A percentile compares a stretch with the other conserved stretches of the same genome.
phyloP scores from a whole-genome alignment of 192 early-diverging fungal genomes.

The Fimicolochytrium jonesii region DNA sequence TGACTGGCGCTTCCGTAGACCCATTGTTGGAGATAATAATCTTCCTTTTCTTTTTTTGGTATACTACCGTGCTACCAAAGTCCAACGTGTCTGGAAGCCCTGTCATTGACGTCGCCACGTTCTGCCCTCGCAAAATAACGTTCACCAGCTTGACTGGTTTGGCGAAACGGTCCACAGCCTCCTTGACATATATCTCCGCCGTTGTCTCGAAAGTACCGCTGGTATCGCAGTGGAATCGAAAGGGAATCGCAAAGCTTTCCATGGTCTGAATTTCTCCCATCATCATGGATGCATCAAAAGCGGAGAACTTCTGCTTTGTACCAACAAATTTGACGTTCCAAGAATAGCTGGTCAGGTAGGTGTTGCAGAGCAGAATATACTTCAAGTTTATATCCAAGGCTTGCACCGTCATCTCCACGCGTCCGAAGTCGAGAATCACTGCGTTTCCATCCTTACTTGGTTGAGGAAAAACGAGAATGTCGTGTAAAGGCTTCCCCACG shows the following conservation, averaged over 20 bases:
- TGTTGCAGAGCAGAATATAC: slow-evolving; percentile 48
- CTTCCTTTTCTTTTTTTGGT: slow-evolving; percentile 28
- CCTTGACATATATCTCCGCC: slow-evolving; percentile 45
- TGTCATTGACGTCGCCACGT: slow-evolving; percentile 42
- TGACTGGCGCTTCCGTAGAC: slow-evolving; percentile 42
- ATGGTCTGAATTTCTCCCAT: slow-evolving; percentile 44
- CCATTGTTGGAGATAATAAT: slow-evolving; percentile 51
- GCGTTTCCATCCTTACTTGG: slow-evolving; percentile 31
- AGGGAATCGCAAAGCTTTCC: slow-evolving; percentile 46
- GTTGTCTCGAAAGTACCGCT: slow-evolving; percentile 47
- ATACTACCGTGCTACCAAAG: slow-evolving; percentile 52
- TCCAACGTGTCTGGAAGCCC: slow-evolving; percentile 55
- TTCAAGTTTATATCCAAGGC: slow-evolving; percentile 36
- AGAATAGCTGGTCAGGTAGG: slow-evolving; percentile 32
- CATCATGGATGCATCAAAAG: slow-evolving; percentile 44
- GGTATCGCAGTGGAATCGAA: slow-evolving; percentile 45
- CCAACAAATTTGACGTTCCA: slow-evolving; percentile 50
- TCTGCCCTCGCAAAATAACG: slow-evolving; percentile 43
- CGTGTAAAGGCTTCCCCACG: slow-evolving; percentile 32
- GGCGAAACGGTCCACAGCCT: slow-evolving; percentile 39
- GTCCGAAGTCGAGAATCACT: slow-evolving; percentile 52
- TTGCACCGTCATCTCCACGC: slow-evolving; percentile 38
- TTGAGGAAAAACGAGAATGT: slow-evolving; percentile 45
- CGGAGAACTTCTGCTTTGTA: slow-evolving; percentile 38
- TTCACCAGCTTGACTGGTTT: slow-evolving; percentile 39